Evolutionary conservation across 495 filamentous ascomycete species (phyloP), one percentile per base, ranked within the genome.

Genomic region (Lepidopterella palustris): DNA sequence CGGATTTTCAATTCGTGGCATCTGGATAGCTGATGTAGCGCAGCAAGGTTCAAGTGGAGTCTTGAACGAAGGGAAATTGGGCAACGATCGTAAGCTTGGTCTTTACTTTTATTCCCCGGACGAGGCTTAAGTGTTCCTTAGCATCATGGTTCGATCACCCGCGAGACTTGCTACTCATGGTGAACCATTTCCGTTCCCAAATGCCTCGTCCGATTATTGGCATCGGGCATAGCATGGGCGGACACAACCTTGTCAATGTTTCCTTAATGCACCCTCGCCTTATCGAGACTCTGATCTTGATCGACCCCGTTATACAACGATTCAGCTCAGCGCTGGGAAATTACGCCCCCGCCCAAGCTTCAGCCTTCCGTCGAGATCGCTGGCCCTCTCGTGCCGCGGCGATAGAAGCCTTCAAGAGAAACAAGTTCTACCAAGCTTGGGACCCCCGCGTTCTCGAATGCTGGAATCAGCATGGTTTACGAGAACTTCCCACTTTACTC

Each of bases 191-290:
- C 73, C 87, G 89, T 28, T 73, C 78, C 6, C 73, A 88, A 57
- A 95, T 97, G 88, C 84, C 87, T 3, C 86, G 88, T 10, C 92
- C 93, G 4, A 73, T 97, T n/a, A 74, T 97, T 57, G 93, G 92
- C 27, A 70, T 98, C 3, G 93, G 93, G 21, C 93, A 98, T 73
- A 92, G 87, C 70, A 87, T 90, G 79, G 93, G 93, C 63, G 92
- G 81, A 59, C 81, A 80, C 68, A 80, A 87, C 53, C 80, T 90
- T 61, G 68, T 71, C 45, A 77, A 82, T 62, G 68, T 86, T 9
- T 77, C 88, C 18, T 76, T 93, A 13, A 79, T 91, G 60, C 89
- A 96, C 74, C 91, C 93, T 8, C 84, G 91, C 3, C 82, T 97
- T 9, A 79, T 97, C 59, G 79, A 84, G 53, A 83, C 84, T 2